phyloP scores from a whole-genome alignment of 2,329 filamentous ascomycete species.

The Penicillium sp. region DNA sequence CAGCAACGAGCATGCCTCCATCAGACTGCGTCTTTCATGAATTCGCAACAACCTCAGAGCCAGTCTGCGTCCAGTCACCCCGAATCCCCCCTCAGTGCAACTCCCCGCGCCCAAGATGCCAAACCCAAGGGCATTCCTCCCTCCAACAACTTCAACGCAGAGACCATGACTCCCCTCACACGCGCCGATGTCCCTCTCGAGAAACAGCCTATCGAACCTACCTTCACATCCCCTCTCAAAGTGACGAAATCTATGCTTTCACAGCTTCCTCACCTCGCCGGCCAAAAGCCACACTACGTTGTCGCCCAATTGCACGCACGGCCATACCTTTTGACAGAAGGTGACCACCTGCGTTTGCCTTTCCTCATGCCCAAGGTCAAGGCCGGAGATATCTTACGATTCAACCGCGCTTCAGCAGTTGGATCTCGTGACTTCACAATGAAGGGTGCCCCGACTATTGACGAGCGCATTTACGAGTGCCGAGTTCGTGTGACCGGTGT shows the following conservation, averaged over 20 bases:
- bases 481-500: constrained; percentile 81
- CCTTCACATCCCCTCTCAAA: constrained; percentile 40
- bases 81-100: constrained; percentile 31
- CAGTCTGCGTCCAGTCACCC: constrained; percentile 33
- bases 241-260: constrained; percentile 44
- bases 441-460: constrained; percentile 77
- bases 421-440: constrained; percentile 90
- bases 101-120: constrained; percentile 28
- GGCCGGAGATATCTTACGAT: constrained; percentile 81
- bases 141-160: constrained; percentile 11
- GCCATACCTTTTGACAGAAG: constrained; percentile 58
- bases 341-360: constrained; percentile 74
- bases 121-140: constrained; percentile 13
- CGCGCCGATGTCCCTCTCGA: constrained; percentile 29
- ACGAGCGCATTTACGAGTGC: constrained; percentile 82
- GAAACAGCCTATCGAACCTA: constrained; percentile 42
- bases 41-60: constrained; percentile 28
- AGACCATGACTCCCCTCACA: constrained; percentile 21
- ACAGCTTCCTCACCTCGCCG: constrained; percentile 46
- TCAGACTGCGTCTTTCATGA: constrained; percentile 34
- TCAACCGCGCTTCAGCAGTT: constrained; percentile 80
- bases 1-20: constrained; percentile 46
- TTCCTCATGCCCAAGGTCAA: constrained; percentile 75
- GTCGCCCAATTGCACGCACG: constrained; percentile 50
- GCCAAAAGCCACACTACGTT: constrained; percentile 51